Percentiles rank a stretch among this genome's conserved stretches.
Evolutionary conservation across 2,329 filamentous ascomycete species (phyloP).

Genomic region (Colletotrichum chrysophilum): DNA sequence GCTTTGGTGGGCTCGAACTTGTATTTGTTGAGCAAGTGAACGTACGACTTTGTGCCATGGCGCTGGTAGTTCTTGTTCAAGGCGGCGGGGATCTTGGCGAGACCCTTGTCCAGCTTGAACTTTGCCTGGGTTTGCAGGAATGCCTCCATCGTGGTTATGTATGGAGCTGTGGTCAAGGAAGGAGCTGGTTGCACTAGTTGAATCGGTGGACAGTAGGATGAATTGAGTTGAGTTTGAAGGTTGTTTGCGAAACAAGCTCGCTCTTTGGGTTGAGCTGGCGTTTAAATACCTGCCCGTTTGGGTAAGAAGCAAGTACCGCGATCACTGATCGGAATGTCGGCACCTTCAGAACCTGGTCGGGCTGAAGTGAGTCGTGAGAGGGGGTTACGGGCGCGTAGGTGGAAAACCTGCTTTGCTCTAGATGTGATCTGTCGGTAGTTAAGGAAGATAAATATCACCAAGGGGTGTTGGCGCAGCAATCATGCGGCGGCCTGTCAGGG

Average conservation of each 20-base stretch:
- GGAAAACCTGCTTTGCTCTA: background rate
- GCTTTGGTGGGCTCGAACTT: conserved; percentile 19
- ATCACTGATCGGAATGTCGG: background rate
- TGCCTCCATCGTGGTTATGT: background rate
- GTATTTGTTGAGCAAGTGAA: conserved; percentile 16
- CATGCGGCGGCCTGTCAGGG: background rate
- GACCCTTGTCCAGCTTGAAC: conserved; percentile 11
- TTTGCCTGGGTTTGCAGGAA: conserved; percentile 10
- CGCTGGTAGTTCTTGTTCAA: conserved; percentile 13
- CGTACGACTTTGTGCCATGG: conserved; percentile 15
- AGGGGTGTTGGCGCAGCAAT: background rate
- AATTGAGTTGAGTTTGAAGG: background rate
- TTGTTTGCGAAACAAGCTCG: background rate
- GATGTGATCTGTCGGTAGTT: background rate
- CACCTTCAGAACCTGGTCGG: background rate
- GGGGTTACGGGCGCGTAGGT: background rate
- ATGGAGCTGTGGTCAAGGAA: background rate
- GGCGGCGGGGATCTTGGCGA: background rate
- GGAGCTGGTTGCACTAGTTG: background rate
- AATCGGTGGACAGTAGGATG: background rate
- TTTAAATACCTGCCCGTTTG: background rate
- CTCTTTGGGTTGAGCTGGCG: background rate
- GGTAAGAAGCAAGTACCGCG: background rate
- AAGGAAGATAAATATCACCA: background rate
- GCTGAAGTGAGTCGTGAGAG: background rate